Base-by-base conservation (phyloP, 2,329 filamentous ascomycete species). In the Epicoccum sorghinum region DNA sequence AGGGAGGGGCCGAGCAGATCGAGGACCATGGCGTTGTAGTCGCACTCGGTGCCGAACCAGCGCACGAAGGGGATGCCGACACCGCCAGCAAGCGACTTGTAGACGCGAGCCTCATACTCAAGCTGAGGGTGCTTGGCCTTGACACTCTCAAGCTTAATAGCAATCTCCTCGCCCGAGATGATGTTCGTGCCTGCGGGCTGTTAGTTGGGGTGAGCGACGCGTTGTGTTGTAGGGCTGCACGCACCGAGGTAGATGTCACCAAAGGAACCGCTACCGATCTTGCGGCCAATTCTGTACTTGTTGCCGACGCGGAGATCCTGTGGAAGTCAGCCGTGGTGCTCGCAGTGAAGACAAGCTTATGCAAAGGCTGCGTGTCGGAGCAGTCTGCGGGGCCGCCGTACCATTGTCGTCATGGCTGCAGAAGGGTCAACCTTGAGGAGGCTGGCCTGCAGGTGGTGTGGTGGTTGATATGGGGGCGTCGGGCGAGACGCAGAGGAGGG, bases 11-110 rank as follows among this genome's bases (percentile, higher is more conserved):
- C 95, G 54, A 99, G 89, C 24, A 99, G 88, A 73, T 99, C 95
- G 64, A 98, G 87, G 47, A 99, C 95, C 95, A 99, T 98, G 77
- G 95, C 95, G 80, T 99, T 98, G 87, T 99, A 98, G 82, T 98
- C 95, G 79, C 93, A 98, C 80, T 99, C 95, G 57, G 93, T 98
- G 67, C 95, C 95, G 78, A 98, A 99, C 95, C 95, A 99, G 79
- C 93, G 92, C 74, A 99, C 95, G 73, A 98, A 98, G 42, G 95
- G 95, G 64, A 99, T 99, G 57, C 95, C 95, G 68, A 98, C 95
- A 77, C 95, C 95, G 65, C 95, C 95, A 52, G 95, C 95, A 47
- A 99, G 90, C 23, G 85, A 88, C 74, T 88, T 89, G 83, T 88
- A 93, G 70, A 98, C 93, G 68, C 93, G 91, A 54, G 95, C 95